Conservation (phyloP, 2,329 filamentous ascomycete genomes). For the Pseudovirgaria hyperparasitica region DNA sequence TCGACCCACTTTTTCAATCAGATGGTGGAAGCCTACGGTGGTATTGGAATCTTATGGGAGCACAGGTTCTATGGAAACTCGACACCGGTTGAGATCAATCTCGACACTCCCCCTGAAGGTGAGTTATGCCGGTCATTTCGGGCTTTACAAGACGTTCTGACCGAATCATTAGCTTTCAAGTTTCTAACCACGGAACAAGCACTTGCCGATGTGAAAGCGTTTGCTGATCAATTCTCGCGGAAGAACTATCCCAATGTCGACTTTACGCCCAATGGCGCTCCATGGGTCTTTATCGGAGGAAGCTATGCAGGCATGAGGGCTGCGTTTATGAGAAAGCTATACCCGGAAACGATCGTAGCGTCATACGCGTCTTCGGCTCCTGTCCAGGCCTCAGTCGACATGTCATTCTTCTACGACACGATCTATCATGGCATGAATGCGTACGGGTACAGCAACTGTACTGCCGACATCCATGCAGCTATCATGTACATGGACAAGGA, state of each 20-base stretch:
- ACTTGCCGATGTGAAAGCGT: slow-evolving; percentile 27
- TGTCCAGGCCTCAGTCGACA: slow-evolving; percentile 35
- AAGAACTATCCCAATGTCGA: slow-evolving; percentile 18
- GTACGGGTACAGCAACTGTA: slow-evolving; percentile 33
- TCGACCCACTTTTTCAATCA: slow-evolving; percentile 22
- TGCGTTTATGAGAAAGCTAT: slow-evolving; percentile 25
- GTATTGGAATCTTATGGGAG: slow-evolving; percentile 27
- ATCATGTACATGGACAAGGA: slow-evolving; percentile 36
- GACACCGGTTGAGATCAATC: slow-evolving; percentile 17
- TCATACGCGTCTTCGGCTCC: slow-evolving; percentile 24
- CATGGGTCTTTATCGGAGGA: slow-evolving; percentile 26
- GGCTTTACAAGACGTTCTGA: too few relatives aligned
- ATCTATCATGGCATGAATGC: slow-evolving; percentile 33
- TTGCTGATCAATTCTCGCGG: slow-evolving; percentile 27
- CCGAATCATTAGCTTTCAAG: too few relatives aligned
- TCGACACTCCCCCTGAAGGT: slow-evolving; percentile 18
- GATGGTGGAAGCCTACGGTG: slow-evolving; percentile 21
- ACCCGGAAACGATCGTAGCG: slow-evolving; percentile 25
- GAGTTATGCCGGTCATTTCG: too few relatives aligned
- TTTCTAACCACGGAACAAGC: slow-evolving; percentile 28
- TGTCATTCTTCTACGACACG: slow-evolving; percentile 39
- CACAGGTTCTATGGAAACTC: slow-evolving; percentile 31
- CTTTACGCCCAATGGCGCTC: slow-evolving; percentile 21
- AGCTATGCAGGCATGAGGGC: slow-evolving; percentile 26
- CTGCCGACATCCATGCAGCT: slow-evolving; percentile 35